phyloP scores from a whole-genome alignment of 495 filamentous ascomycete species.

The Cudoniella acicularis region DNA sequence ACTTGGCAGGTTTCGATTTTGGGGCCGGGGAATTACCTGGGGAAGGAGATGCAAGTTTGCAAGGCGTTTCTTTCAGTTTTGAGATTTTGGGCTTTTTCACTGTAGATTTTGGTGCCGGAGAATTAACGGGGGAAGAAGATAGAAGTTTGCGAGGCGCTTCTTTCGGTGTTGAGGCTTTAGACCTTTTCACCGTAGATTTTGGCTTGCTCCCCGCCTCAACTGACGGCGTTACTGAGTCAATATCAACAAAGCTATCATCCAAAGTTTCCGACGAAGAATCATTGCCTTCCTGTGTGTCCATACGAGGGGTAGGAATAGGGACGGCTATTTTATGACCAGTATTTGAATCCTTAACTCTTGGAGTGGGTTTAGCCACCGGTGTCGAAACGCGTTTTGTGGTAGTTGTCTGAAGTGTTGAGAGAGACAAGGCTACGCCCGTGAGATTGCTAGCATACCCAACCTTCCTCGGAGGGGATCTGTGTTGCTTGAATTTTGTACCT shows the following conservation, averaged over 20 bases:
- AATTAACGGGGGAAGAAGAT: not conserved
- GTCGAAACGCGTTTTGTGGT: not conserved
- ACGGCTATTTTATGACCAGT: too few species aligned
- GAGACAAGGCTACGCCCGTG: conserved; percentile 19
- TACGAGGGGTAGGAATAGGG: too few species aligned
- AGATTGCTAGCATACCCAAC: conserved; percentile 24
- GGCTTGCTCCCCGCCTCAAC: not conserved
- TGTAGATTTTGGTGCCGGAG: not conserved
- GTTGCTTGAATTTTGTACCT: not conserved
- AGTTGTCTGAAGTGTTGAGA: conserved; percentile 2
- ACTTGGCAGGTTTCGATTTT: not conserved
- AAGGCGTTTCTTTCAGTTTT: not conserved
- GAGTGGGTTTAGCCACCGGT: not conserved
- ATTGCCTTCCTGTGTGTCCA: too few species aligned
- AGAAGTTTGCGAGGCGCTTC: not conserved
- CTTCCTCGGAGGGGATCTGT: conserved; percentile 9
- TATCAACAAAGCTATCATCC: not conserved
- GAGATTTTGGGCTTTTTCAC: not conserved
- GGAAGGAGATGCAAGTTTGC: not conserved
- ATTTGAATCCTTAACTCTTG: not conserved
- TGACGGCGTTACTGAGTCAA: not conserved
- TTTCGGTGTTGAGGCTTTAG: not conserved
- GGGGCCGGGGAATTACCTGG: not conserved
- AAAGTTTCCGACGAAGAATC: not conserved
- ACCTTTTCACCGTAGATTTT: not conserved